These are phyloP conservation scores for Agrocybe pediades DNA, from an alignment of 768 basidiomycete species.

Conservation along the genomic window DNA sequence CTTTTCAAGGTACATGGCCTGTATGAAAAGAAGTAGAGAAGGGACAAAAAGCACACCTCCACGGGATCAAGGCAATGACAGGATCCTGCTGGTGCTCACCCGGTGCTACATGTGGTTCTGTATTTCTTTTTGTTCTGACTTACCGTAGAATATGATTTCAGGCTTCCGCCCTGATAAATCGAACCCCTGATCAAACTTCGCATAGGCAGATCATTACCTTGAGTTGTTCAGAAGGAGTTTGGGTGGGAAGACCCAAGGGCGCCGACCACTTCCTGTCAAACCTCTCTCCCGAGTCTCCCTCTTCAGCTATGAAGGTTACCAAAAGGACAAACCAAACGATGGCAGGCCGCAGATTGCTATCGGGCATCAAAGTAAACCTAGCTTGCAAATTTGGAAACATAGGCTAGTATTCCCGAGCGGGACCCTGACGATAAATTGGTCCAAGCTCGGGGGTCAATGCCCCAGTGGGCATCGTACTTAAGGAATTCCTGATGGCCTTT, in stretches of 20 bases:
- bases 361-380: constrained; percentile 1
- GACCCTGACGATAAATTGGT: constrained; percentile 8
- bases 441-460: constrained; percentile 8
- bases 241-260: not conserved
- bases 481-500: constrained; percentile 2
- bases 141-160: too few species aligned
- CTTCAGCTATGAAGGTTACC: not conserved
- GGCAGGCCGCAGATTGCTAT: constrained; percentile 9
- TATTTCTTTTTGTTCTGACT: constrained; percentile 3
- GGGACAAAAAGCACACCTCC: too few species aligned
- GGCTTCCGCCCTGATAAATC: too few species aligned
- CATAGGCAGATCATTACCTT: not conserved
- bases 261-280: not conserved
- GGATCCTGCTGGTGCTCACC: not conserved
- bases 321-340: constrained; percentile 10
- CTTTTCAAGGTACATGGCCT: not conserved
- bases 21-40: not conserved
- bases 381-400: constrained; percentile 4
- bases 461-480: constrained; percentile 5
- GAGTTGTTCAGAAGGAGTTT: not conserved
- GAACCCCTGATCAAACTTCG: too few species aligned
- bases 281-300: not conserved
- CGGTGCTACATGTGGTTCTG: not conserved
- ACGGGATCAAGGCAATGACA: too few species aligned
- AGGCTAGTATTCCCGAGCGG: constrained; percentile 5